Evolutionary conservation across 805 yeast species (phyloP), one percentile per base, ranked within the genome.

Genomic region (Myxozyma udenii): DNA sequence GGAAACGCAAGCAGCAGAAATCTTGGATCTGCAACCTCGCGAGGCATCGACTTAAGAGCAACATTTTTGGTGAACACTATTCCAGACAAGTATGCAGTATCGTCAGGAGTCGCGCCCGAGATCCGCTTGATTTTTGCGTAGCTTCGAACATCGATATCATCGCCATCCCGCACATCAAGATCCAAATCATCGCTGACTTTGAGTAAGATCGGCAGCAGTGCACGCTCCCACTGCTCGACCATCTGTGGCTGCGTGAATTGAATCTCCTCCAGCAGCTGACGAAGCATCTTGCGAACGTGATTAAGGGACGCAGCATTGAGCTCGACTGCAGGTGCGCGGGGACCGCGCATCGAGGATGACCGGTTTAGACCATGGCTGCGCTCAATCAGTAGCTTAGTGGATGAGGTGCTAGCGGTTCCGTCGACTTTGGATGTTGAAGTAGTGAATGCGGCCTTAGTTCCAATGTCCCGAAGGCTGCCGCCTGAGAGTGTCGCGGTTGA

Each of bases 1-100:
- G 97, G 96, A 62, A 93, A 93, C 74, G 89, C 83, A 4, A 93
- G 75, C 16, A 95, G 73, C 52, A 91, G 80, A 36, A 93, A 85
- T 48, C 82, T 78, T 0, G 99, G 98, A 45, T 78, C 75, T 0
- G 65, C 62, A 5, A 95, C 73, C 22, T 66, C 64, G 4, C 79
- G 67, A 0, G 88, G 79, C 98, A 93, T 95, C 1, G 78, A 66
- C 62, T 84, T 87, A 35, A 86, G 73, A 2, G 96, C 95, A 40
- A 90, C 72, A 16, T 83, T 80, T 59, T 89, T 88, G 0, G 97
- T 85, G 67, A 90, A 88, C 2, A 87, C 84, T 3, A 87, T 68
- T 0, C 98, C 99, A 62, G 85, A 82, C 2, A 91, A 66, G 26
- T 79, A 76, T 24, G 71, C 70, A 0, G 91, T 80, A 39, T 85